Conservation (phyloP, 345 rosid species). For the Salix suchowensis region DNA sequence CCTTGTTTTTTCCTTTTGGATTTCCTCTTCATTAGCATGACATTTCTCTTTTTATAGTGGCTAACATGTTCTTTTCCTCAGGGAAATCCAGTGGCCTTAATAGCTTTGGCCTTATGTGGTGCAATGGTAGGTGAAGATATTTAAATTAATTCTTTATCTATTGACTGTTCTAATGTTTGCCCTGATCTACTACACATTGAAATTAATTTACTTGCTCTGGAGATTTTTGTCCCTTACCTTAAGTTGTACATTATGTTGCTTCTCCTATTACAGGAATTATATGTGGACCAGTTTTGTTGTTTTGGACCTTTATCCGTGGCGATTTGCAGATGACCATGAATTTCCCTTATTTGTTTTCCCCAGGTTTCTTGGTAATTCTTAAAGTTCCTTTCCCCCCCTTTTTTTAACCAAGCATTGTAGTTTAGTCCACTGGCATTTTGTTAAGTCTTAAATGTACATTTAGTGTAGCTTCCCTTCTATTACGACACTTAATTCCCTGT, state of each 20-base stretch:
- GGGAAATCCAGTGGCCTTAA: slow-evolving; percentile 96
- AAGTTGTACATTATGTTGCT: slow-evolving; percentile 9
- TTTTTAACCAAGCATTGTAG: background rate
- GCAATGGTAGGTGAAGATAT: slow-evolving; percentile 63
- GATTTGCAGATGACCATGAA: slow-evolving; percentile 58
- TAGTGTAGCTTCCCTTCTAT: background rate
- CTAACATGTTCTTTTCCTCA: slow-evolving; percentile 28
- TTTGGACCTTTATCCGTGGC: slow-evolving; percentile 80
- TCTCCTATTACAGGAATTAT: slow-evolving; percentile 52
- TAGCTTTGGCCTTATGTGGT: slow-evolving; percentile 99
- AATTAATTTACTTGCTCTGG: background rate
- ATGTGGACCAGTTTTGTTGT: slow-evolving; percentile 77
- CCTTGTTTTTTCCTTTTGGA: background rate
- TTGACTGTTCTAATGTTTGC: background rate
- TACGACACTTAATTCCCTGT: background rate
- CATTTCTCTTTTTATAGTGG: slow-evolving; percentile 6
- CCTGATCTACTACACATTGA: background rate
- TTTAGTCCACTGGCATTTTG: background rate
- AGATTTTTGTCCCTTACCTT: slow-evolving; percentile 6
- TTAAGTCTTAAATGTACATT: background rate
- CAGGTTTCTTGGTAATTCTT: slow-evolving; percentile 75
- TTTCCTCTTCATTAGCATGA: slow-evolving; percentile 5
- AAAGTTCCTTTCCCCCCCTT: background rate
- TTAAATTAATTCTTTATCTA: background rate
- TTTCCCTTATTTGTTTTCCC: slow-evolving; percentile 63